These are phyloP conservation scores for Metschnikowia bowlesiae DNA, from an alignment of 805 yeast genomes.

Conservation along the genomic window DNA sequence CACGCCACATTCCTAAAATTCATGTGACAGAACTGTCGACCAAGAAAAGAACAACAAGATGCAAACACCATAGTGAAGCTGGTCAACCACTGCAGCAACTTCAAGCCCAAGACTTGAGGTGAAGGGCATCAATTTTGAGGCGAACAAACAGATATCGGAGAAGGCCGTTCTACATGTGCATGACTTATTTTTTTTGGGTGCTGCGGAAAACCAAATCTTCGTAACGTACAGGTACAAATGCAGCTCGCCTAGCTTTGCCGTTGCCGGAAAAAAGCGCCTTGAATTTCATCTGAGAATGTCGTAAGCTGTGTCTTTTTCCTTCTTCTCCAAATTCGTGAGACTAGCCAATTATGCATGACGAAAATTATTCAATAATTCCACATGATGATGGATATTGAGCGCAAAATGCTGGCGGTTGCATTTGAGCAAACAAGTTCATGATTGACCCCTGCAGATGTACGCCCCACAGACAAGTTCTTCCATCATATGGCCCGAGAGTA, in stretches of 20 bases:
- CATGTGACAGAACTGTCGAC: background rate
- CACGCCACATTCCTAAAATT: constrained; percentile 2
- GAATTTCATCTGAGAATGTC: background rate
- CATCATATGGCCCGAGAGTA: background rate
- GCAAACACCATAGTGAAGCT: background rate
- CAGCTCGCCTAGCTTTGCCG: background rate
- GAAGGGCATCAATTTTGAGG: background rate
- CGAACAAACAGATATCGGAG: background rate
- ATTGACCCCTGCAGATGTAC: background rate
- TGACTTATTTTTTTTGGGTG: background rate
- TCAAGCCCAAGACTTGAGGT: background rate
- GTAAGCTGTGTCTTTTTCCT: background rate
- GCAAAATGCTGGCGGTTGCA: background rate
- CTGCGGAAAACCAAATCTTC: background rate
- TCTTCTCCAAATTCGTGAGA: background rate
- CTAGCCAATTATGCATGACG: constrained; percentile 1
- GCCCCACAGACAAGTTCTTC: background rate
- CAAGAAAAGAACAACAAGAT: background rate
- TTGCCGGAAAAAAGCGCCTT: background rate
- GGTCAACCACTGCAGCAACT: background rate
- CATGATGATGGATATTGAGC: background rate
- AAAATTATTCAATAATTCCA: background rate
- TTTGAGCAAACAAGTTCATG: background rate
- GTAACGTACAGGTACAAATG: background rate
- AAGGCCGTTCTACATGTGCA: background rate